Evolutionary conservation across 768 basidiomycete genomes (phyloP).

Genomic region (Macrolepiota albuminosa): DNA sequence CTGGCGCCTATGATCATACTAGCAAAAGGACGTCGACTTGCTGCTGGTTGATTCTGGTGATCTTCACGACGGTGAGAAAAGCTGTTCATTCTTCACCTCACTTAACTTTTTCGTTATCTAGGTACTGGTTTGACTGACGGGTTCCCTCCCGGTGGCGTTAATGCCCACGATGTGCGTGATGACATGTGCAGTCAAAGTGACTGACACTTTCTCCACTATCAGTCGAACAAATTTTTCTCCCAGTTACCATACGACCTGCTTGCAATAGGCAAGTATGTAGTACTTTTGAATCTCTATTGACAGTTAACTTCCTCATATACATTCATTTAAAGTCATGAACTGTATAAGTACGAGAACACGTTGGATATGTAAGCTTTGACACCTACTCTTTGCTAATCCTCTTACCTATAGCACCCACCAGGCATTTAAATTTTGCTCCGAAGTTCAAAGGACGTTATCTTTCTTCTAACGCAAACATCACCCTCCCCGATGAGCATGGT

Average conservation of each 20-base stretch:
- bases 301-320: constrained; percentile 40
- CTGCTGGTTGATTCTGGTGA: constrained; percentile 79
- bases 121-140: constrained; percentile 79
- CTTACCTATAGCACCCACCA: constrained; percentile 16
- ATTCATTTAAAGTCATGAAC: constrained; percentile 62
- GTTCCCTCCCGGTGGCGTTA: constrained; percentile 62
- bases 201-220: not conserved
- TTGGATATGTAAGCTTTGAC: constrained; percentile 52
- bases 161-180: constrained; percentile 62
- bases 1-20: not conserved
- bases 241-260: constrained; percentile 78
- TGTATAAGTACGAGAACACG: constrained; percentile 67
- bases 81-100: not conserved
- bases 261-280: constrained; percentile 74
- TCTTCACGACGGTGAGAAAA: constrained; percentile 53
- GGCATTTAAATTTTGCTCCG: constrained; percentile 60
- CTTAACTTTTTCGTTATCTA: constrained; percentile 15
- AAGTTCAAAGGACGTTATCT: constrained; percentile 70
- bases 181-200: not conserved
- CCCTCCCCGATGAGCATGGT: constrained; percentile 39
- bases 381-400: not conserved
- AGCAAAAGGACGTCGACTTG: constrained; percentile 74
- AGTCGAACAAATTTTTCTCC: constrained; percentile 73
- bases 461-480: constrained; percentile 84
- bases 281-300: not conserved